Evolutionary conservation across 345 rosid species (phyloP), one percentile per base, ranked within the genome.

Genomic region (Mercurialis annua): DNA sequence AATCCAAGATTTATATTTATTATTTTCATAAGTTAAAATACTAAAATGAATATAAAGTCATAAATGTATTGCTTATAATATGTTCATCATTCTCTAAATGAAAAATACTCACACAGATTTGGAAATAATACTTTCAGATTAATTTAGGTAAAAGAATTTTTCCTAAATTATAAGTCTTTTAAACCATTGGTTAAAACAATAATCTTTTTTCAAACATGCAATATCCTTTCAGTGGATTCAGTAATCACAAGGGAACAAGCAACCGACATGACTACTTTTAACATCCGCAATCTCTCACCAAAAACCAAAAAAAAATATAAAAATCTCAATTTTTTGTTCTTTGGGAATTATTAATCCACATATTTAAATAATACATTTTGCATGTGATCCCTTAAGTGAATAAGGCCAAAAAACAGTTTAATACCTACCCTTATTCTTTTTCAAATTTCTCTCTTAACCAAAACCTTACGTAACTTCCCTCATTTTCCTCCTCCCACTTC

Each of bases 221-320:
- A 61, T 40, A 4, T 44, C 44, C 56, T 49, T 46, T n/a, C n/a
- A 40, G 29, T 47, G 24, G 27, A 27, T n/a, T n/a, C 44, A 40
- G 44, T 40, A 30, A 57, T 27, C 67, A 31, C 31, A 63, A 62
- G 76, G 76, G 71, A 78, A 65, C 82, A 74, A 27, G 40, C 79
- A 72, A 43, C 50, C 46, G 79, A 74, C 76, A 74, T 20, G 48
- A 43, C 58, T 48, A 65, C 27, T 49, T 23, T 7, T 47, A 34
- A 16, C 43, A 51, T 38, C 52, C 21, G 43, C 65, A 42, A 50
- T 71, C 65, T 57, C 78, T 59, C 64, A 70, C 74, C 72, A 44
- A 59, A 59, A 59, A 16, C 71, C 47, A 49, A 34, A 64, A 59
- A 38, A 60, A 34, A n/a, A n/a, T n/a, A n/a, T 34, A 36, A 61